These are phyloP conservation scores for Starmerella bombicola DNA, from an alignment of 805 yeast genomes.

Conservation along the genomic window DNA sequence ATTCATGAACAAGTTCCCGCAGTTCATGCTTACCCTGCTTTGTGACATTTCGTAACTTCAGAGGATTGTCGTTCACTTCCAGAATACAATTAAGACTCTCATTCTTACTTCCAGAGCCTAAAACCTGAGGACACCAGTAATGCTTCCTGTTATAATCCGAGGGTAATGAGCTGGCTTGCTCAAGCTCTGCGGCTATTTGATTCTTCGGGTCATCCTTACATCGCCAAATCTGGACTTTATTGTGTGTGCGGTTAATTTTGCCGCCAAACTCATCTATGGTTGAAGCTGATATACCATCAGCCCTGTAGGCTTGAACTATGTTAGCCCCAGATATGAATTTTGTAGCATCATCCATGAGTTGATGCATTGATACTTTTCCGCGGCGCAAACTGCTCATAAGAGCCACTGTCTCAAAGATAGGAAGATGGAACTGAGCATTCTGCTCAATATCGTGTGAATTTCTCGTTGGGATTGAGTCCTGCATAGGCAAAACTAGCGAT, in stretches of 20 bases:
- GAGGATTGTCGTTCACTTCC: slow-evolving; percentile 16
- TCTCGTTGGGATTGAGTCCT: slow-evolving; percentile 1
- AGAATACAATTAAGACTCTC: background rate
- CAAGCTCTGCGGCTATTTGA: background rate
- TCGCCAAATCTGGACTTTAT: slow-evolving; percentile 4
- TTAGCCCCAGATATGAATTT: slow-evolving; percentile 34
- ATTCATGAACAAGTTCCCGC: slow-evolving; percentile 17
- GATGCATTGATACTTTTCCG: slow-evolving; percentile 32
- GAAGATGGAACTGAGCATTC: slow-evolving; percentile 5
- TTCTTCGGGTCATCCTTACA: background rate
- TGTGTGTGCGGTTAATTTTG: background rate
- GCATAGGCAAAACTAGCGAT: slow-evolving; percentile 20
- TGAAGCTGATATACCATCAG: background rate
- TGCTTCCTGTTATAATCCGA: background rate
- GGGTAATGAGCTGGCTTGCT: background rate
- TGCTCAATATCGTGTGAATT: background rate
- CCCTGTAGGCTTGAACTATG: slow-evolving; percentile 34
- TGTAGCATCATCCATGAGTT: slow-evolving; percentile 34
- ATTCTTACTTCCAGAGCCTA: background rate
- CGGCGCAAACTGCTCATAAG: slow-evolving; percentile 33
- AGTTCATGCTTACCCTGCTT: slow-evolving; percentile 17
- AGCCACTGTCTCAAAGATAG: slow-evolving; percentile 36
- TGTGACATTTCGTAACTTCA: slow-evolving; percentile 16
- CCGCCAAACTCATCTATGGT: background rate
- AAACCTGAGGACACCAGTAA: slow-evolving; percentile 12